phyloP scores from a whole-genome alignment of 345 rosid genomes.

The Brassica incana region DNA sequence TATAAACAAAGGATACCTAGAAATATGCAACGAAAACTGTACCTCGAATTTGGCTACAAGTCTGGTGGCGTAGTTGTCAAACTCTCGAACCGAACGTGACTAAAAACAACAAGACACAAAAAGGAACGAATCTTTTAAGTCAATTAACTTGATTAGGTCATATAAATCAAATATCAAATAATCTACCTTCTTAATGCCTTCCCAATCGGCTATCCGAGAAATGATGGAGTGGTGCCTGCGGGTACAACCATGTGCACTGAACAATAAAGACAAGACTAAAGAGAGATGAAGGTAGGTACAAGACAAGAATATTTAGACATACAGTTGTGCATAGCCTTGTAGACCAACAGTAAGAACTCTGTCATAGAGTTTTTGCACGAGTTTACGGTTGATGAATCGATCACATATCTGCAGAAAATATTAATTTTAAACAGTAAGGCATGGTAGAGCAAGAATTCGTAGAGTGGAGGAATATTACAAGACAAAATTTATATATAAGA shows the following conservation, averaged over 20 bases:
- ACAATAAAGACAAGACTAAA: slow-evolving; percentile 1
- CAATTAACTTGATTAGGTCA: slow-evolving; percentile 1
- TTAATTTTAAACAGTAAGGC: background rate
- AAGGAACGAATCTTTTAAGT: slow-evolving; percentile 1
- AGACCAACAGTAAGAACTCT: slow-evolving; percentile 91
- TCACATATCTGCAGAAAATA: slow-evolving; percentile 66
- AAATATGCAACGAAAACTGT: slow-evolving; percentile 2
- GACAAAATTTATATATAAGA: background rate
- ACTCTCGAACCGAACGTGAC: slow-evolving; percentile 88
- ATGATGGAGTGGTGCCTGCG: slow-evolving; percentile 77
- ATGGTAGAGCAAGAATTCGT: background rate
- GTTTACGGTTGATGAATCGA: slow-evolving; percentile 73
- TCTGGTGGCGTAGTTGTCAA: slow-evolving; percentile 79
- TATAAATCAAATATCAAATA: background rate
- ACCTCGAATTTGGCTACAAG: slow-evolving; percentile 90
- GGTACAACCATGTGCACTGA: slow-evolving; percentile 5
- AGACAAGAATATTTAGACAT: slow-evolving; percentile 42
- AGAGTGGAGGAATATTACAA: background rate
- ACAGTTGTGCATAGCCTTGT: slow-evolving; percentile 87
- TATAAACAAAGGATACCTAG: slow-evolving; percentile 5
- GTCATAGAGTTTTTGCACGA: slow-evolving; percentile 70
- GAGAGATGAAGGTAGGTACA: background rate
- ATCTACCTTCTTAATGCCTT: slow-evolving; percentile 83
- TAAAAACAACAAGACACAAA: slow-evolving; percentile 35
- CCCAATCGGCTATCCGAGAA: slow-evolving; percentile 91